Percentiles rank a stretch among this genome's conserved stretches.
Evolutionary conservation across 345 rosid genomes (phyloP).

Genomic region (Theobroma cacao): DNA sequence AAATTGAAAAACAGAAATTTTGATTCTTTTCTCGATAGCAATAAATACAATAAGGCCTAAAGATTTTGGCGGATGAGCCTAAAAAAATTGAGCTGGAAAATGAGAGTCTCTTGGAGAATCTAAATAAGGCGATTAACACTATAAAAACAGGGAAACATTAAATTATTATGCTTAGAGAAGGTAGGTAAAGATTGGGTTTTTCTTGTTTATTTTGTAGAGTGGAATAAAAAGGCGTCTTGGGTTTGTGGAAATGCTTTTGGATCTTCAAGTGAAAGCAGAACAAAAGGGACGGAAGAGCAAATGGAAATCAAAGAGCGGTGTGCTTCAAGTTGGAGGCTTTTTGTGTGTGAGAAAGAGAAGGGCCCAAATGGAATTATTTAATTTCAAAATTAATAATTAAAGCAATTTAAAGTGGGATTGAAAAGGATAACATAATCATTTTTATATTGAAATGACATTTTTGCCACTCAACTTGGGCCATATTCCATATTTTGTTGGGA

Average conservation of each 20-base stretch:
- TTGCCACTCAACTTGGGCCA: not conserved
- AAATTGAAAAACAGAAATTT: not conserved
- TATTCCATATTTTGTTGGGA: not conserved
- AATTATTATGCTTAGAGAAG: not conserved
- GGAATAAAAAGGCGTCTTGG: not conserved
- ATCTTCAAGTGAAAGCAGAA: constrained; percentile 5
- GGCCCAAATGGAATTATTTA: not conserved
- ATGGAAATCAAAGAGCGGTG: constrained; percentile 1
- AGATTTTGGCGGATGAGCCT: constrained; percentile 23
- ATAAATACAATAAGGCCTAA: constrained; percentile 21
- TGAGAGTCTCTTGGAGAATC: constrained; percentile 25
- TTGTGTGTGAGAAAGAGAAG: constrained; percentile 5
- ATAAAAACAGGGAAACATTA: not conserved
- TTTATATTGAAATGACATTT: not conserved
- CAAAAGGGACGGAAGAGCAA: not conserved
- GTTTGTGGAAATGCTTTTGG: constrained; percentile 19
- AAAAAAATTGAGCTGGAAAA: constrained; percentile 30
- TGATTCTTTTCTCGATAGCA: not conserved
- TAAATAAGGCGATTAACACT: constrained; percentile 26
- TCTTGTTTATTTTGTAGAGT: not conserved
- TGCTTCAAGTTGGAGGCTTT: constrained; percentile 10
- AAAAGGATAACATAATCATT: not conserved
- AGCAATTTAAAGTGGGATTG: not conserved
- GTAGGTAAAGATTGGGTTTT: not conserved
- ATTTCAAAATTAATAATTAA: not conserved